Evolutionary conservation across 1,139 yeast genomes (phyloP).

Genomic region (Groenewaldozyma sp.): DNA sequence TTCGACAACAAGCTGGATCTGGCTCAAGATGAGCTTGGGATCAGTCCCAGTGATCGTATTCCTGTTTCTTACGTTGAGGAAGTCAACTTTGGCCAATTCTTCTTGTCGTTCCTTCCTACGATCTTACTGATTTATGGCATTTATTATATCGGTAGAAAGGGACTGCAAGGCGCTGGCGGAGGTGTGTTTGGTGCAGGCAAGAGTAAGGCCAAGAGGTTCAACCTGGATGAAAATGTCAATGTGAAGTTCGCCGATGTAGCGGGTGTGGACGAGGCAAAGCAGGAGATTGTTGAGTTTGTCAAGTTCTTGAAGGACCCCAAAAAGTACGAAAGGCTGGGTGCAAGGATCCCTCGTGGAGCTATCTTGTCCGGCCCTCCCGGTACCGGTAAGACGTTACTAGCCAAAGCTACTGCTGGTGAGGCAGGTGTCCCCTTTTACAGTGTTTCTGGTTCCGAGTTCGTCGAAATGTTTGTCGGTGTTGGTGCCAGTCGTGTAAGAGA

Average conservation of each 20-base stretch:
- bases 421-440: conserved; percentile 95
- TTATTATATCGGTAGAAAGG: conserved; percentile 54
- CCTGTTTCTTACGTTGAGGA: conserved; percentile 68
- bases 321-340: conserved; percentile 85
- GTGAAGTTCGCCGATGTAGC: conserved; percentile 90
- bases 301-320: conserved; percentile 84
- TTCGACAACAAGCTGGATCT: conserved; percentile 76
- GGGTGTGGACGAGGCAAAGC: conserved; percentile 94
- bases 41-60: conserved; percentile 57
- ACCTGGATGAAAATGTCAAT: conserved; percentile 83
- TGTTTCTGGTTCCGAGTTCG: conserved; percentile 95
- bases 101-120: conserved; percentile 74
- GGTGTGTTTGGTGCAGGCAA: conserved; percentile 57
- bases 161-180: conserved; percentile 38
- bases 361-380: conserved; percentile 97
- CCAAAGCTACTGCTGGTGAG: conserved; percentile 98
- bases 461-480: conserved; percentile 99
- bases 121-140: conserved; percentile 77
- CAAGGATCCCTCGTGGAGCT: conserved; percentile 96
- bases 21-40: conserved; percentile 63
- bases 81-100: conserved; percentile 48
- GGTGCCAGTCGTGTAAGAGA: conserved; percentile 98
- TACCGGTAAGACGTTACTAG: conserved; percentile 93
- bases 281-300: conserved; percentile 96
- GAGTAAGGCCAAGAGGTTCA: conserved; percentile 74